Percentiles rank a stretch among this genome's conserved stretches.
phyloP scores from a whole-genome alignment of 176 grass and related monocot species.

The Lolium perenne region DNA sequence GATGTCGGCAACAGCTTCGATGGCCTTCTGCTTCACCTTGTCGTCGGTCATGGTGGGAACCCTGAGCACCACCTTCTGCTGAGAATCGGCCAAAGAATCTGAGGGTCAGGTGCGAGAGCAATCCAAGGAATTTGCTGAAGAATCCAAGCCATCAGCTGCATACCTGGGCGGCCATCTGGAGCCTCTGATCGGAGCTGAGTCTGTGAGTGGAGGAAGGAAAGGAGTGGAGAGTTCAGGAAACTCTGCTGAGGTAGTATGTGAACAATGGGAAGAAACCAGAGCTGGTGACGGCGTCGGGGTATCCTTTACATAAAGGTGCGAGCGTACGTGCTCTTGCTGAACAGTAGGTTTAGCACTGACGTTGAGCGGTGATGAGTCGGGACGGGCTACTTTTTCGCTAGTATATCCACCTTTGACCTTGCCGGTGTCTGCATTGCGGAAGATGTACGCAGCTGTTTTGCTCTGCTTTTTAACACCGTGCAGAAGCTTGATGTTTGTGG shows the following conservation, averaged over 20 bases:
- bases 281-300: slow-evolving; percentile 29
- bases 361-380: not conserved
- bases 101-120: not conserved
- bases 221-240: not conserved
- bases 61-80: slow-evolving; percentile 83
- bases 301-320: slow-evolving; percentile 52
- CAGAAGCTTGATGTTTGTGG: not conserved
- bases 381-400: not conserved
- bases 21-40: slow-evolving; percentile 91
- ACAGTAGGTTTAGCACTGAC: slow-evolving; percentile 13
- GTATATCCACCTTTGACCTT: not conserved
- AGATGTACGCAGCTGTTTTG: not conserved
- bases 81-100: not conserved
- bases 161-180: slow-evolving; percentile 76
- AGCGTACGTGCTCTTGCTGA: slow-evolving; percentile 20
- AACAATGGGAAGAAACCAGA: slow-evolving; percentile 42
- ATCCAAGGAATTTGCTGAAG: not conserved
- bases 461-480: not conserved
- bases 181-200: not conserved
- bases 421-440: not conserved
- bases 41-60: slow-evolving; percentile 86
- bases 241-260: slow-evolving; percentile 34
- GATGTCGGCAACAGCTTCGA: slow-evolving; percentile 81
- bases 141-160: slow-evolving; percentile 16
- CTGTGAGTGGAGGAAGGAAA: not conserved